Conservation (phyloP, 129 eudicot genomes). For the Centaurea solstitialis region DNA sequence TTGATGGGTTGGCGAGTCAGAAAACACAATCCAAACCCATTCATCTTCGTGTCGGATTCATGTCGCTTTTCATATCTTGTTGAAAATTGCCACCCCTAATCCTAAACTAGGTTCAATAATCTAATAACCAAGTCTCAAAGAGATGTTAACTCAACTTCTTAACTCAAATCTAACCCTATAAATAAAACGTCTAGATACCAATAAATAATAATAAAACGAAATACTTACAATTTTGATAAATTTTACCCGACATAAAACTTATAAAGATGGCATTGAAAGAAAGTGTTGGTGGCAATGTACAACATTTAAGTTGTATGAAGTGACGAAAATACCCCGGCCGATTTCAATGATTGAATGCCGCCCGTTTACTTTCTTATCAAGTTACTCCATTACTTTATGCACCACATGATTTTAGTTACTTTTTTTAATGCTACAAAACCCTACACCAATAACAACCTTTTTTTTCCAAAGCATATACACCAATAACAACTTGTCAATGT, state of each 20-base stretch:
- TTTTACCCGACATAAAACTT: background rate
- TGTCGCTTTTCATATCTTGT: too few relatives aligned
- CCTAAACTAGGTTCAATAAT: too few relatives aligned
- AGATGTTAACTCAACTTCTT: too few relatives aligned
- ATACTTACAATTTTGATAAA: background rate
- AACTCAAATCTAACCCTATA: too few relatives aligned
- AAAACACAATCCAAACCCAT: too few relatives aligned
- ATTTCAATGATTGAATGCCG: conserved; percentile 30
- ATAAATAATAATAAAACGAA: too few relatives aligned
- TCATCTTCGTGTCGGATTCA: too few relatives aligned
- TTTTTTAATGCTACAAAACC: conserved; percentile 27
- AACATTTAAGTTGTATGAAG: conserved; percentile 6
- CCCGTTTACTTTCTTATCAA: conserved; percentile 41
- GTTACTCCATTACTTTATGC: conserved; percentile 35
- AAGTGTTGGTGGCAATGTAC: background rate
- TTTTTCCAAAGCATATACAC: background rate
- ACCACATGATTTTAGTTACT: conserved; percentile 28
- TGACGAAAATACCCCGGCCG: conserved; percentile 26
- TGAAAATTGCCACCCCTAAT: too few relatives aligned
- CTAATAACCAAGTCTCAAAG: too few relatives aligned
- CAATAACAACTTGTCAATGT: conserved; percentile 18
- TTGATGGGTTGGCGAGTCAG: too few relatives aligned
- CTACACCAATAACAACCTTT: conserved; percentile 24
- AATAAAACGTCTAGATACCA: too few relatives aligned
- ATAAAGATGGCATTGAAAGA: background rate